phyloP scores from a whole-genome alignment of 371 early-diverging fungal species.

The Apophysomyces ossiformis region DNA sequence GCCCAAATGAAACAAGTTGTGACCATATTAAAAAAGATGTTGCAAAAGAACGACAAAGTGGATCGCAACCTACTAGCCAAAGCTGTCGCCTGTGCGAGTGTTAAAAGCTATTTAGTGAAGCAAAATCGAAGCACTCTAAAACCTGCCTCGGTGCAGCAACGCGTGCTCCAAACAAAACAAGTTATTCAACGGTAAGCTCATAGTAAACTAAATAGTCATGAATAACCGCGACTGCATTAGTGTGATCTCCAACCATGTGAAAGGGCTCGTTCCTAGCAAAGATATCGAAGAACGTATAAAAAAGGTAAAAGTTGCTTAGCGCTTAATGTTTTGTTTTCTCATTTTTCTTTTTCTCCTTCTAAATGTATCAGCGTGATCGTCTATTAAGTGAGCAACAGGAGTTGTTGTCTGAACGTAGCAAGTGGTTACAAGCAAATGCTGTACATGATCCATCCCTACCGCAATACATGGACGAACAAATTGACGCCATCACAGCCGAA shows the following conservation, averaged over 20 bases:
- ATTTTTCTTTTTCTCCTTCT: neutral
- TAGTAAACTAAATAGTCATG: neutral
- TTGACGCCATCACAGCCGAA: slow-evolving; percentile 49
- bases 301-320: neutral
- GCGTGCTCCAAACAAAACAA: neutral
- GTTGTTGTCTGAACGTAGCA: slow-evolving; percentile 66
- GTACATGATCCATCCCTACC: slow-evolving; percentile 35
- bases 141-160: slow-evolving; percentile 7
- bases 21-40: neutral
- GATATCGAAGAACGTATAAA: slow-evolving; percentile 1
- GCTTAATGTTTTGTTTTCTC: neutral
- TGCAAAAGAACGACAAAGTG: neutral
- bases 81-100: slow-evolving; percentile 12
- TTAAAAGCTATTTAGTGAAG: slow-evolving; percentile 5
- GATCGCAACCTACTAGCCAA: slow-evolving; percentile 13
- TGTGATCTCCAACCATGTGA: neutral
- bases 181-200: neutral
- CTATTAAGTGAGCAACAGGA: slow-evolving; percentile 69
- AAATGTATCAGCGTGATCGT: slow-evolving; percentile 42
- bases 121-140: slow-evolving; percentile 4
- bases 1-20: slow-evolving; percentile 8
- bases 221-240: neutral
- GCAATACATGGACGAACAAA: slow-evolving; percentile 81
- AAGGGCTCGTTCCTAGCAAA: slow-evolving; percentile 4
- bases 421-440: slow-evolving; percentile 56